Percentiles rank a stretch among this genome's conserved stretches.
phyloP scores from a whole-genome alignment of 768 basidiomycete species.

The Boletus patriciae region DNA sequence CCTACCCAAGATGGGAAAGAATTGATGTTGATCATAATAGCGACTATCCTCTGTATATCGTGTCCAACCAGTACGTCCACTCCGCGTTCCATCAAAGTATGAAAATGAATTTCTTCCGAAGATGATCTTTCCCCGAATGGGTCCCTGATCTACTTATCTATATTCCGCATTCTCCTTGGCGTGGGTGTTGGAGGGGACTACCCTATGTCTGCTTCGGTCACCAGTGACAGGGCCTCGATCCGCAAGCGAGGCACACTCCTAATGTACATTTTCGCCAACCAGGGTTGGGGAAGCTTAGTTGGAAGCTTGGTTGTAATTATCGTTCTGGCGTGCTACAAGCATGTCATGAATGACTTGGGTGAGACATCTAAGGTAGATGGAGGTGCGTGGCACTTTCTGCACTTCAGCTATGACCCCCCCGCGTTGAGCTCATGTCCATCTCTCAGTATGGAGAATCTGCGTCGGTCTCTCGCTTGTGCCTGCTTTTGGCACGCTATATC shows the following conservation, averaged over 20 bases:
- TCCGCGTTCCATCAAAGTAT: neutral
- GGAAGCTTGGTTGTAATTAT: conserved; percentile 64
- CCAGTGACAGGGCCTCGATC: conserved; percentile 64
- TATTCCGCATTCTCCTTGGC: conserved; percentile 73
- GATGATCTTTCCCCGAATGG: conserved; percentile 50
- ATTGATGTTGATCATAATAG: conserved; percentile 76
- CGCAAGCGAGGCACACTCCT: conserved; percentile 71
- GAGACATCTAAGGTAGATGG: conserved; percentile 69
- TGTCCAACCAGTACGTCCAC: conserved; percentile 53
- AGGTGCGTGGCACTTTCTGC: conserved; percentile 40
- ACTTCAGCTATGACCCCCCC: neutral
- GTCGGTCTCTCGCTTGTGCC: conserved; percentile 75
- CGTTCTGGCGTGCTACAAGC: conserved; percentile 61
- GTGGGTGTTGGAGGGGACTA: conserved; percentile 81
- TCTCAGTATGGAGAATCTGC: conserved; percentile 69
- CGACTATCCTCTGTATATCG: conserved; percentile 67
- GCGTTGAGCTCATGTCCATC: neutral
- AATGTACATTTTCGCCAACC: conserved; percentile 74
- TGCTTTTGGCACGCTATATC: conserved; percentile 72
- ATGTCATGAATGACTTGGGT: conserved; percentile 57
- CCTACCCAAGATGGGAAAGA: conserved; percentile 62
- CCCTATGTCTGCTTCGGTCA: conserved; percentile 71
- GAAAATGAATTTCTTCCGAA: conserved; percentile 14
- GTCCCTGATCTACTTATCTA: conserved; percentile 59
- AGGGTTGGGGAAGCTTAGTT: conserved; percentile 74